Percentiles rank a stretch among this genome's conserved stretches.
Evolutionary conservation across 129 eudicot species (phyloP).

Genomic region (Centrapalus pauciflorus): DNA sequence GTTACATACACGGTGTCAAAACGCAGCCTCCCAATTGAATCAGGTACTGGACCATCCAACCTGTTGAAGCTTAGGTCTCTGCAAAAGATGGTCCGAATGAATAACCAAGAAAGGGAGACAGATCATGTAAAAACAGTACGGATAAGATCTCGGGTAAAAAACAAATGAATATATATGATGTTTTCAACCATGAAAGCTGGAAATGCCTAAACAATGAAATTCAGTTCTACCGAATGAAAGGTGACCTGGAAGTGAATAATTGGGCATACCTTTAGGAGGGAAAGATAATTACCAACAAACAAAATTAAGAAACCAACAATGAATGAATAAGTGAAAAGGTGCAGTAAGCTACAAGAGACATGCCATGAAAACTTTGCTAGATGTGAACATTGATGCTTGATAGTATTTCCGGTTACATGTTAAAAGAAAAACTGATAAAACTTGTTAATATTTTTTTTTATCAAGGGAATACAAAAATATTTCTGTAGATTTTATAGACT

Average conservation of each 20-base stretch:
- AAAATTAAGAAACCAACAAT: not conserved
- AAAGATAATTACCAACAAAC: not conserved
- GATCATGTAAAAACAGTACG: not conserved
- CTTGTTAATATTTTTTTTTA: not conserved
- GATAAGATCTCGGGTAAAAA: not conserved
- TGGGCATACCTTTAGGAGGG: not conserved
- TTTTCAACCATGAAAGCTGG: not conserved
- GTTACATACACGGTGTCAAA: constrained; percentile 39
- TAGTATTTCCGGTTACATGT: not conserved
- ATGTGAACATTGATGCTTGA: not conserved
- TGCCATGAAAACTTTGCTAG: not conserved
- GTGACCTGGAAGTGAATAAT: not conserved
- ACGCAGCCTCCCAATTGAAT: constrained; percentile 22
- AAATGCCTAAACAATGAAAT: not conserved
- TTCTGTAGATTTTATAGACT: not conserved
- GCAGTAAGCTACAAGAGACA: not conserved
- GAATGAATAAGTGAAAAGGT: not conserved
- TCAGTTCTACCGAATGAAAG: not conserved
- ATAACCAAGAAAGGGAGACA: not conserved
- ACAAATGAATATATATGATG: not conserved
- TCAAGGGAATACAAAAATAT: not conserved
- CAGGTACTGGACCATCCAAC: constrained; percentile 57
- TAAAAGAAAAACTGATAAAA: not conserved
- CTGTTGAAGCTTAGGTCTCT: constrained; percentile 83
- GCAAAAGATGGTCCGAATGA: constrained; percentile 21